Evolutionary conservation across 257 asterid species (phyloP).

Genomic region (Petunia secreta): DNA sequence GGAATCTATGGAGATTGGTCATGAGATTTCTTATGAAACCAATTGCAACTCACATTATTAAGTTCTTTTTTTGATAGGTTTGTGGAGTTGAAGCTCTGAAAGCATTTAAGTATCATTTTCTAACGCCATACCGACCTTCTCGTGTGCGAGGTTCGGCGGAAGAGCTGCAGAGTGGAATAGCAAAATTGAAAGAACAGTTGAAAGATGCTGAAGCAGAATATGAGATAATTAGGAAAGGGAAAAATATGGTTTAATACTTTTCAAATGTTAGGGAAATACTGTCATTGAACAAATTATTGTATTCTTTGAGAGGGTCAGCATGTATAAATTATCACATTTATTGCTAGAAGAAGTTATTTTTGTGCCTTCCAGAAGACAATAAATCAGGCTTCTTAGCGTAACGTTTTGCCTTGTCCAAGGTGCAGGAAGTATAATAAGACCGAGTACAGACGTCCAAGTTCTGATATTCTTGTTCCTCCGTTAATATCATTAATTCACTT

Average conservation of each 20-base stretch:
- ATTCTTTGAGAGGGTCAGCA: background rate
- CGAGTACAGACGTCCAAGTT: no score
- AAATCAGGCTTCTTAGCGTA: background rate
- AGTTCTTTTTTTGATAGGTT: slow-evolving; percentile 49
- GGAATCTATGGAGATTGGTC: background rate
- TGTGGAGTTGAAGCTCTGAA: slow-evolving; percentile 83
- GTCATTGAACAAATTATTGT: slow-evolving; percentile 16
- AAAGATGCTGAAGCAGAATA: slow-evolving; percentile 72
- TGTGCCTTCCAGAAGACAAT: background rate
- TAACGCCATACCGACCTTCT: slow-evolving; percentile 67
- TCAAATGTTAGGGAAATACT: slow-evolving; percentile 6
- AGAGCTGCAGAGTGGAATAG: slow-evolving; percentile 68
- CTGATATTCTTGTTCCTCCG: no score
- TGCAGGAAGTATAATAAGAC: no score
- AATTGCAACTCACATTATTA: slow-evolving; percentile 7
- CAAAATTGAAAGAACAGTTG: slow-evolving; percentile 59
- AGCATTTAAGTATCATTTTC: slow-evolving; percentile 65
- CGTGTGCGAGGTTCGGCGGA: slow-evolving; percentile 58
- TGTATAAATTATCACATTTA: background rate
- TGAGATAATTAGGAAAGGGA: slow-evolving; percentile 72
- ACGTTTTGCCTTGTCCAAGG: background rate
- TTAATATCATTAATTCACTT: no score
- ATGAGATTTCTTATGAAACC: background rate
- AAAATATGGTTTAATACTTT: slow-evolving; percentile 43
- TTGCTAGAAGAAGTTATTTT: background rate